Evolutionary conservation across 2,329 filamentous ascomycete genomes (phyloP).

Genomic region (Davidsoniella eucalypti): DNA sequence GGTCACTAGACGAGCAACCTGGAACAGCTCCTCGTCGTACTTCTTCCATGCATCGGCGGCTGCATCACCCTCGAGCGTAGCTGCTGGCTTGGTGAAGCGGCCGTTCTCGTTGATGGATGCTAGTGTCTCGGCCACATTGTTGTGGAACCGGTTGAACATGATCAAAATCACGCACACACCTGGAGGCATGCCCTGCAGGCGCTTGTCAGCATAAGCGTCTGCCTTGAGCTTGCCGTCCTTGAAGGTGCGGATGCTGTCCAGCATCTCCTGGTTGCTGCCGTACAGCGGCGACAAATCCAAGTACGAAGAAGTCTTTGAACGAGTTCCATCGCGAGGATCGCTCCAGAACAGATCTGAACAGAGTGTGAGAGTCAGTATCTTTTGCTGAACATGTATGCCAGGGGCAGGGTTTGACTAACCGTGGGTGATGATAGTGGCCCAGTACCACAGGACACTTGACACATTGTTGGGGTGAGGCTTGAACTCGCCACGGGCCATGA

Average conservation of each 20-base stretch:
- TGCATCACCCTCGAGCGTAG: constrained; percentile 31
- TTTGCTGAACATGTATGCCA: background rate
- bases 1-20: constrained; percentile 60
- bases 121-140: constrained; percentile 64
- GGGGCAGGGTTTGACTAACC: constrained; percentile 26
- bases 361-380: background rate
- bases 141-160: constrained; percentile 78
- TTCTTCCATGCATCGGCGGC: constrained; percentile 41
- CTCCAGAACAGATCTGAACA: constrained; percentile 52
- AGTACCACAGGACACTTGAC: constrained; percentile 55
- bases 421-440: constrained; percentile 58
- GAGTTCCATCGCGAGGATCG: constrained; percentile 40
- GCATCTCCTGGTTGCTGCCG: constrained; percentile 49
- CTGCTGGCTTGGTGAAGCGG: constrained; percentile 52
- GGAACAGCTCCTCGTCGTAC: constrained; percentile 63
- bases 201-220: constrained; percentile 55
- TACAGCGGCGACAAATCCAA: constrained; percentile 58
- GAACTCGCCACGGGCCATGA: constrained; percentile 37
- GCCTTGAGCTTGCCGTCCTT: constrained; percentile 55
- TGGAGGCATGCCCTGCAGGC: constrained; percentile 53
- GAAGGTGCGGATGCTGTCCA: constrained; percentile 52
- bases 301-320: constrained; percentile 54
- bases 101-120: constrained; percentile 73
- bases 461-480: constrained; percentile 52
- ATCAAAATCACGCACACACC: constrained; percentile 55